These are phyloP conservation scores for Hanseniaspora uvarum DNA, from an alignment of 1,139 yeast genomes.

Conservation along the genomic window DNA sequence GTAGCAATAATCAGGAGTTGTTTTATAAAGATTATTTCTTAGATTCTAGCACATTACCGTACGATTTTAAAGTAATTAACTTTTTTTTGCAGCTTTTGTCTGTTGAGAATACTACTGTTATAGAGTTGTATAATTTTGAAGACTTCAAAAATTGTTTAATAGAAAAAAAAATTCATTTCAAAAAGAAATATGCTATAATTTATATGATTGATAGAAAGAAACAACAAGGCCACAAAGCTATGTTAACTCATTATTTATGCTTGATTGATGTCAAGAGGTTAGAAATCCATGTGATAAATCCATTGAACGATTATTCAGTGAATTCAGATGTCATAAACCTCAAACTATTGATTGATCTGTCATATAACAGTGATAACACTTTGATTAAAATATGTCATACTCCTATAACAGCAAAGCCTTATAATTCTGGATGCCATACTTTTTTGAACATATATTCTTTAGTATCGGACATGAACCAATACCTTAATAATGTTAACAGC, in stretches of 20 bases:
- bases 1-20: neutral
- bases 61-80: constrained; percentile 5
- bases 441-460: constrained; percentile 13
- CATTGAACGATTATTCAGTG: constrained; percentile 8
- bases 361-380: neutral
- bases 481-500: neutral
- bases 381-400: constrained; percentile 1
- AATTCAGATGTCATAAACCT: neutral
- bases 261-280: constrained; percentile 1
- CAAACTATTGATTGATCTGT: neutral
- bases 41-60: neutral
- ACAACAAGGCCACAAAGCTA: too few relatives aligned
- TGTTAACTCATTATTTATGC: constrained; percentile 2
- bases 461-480: constrained; percentile 3
- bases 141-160: neutral
- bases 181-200: neutral
- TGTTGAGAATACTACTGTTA: neutral
- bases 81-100: neutral
- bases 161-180: neutral
- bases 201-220: neutral
- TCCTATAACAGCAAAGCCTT: constrained; percentile 1
- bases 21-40: neutral
- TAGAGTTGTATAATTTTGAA: constrained; percentile 2
- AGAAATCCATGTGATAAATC: constrained; percentile 7
- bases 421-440: constrained; percentile 10